Conservation (phyloP, 1,284 basidiomycete species). For the Ustilago loliicola region DNA sequence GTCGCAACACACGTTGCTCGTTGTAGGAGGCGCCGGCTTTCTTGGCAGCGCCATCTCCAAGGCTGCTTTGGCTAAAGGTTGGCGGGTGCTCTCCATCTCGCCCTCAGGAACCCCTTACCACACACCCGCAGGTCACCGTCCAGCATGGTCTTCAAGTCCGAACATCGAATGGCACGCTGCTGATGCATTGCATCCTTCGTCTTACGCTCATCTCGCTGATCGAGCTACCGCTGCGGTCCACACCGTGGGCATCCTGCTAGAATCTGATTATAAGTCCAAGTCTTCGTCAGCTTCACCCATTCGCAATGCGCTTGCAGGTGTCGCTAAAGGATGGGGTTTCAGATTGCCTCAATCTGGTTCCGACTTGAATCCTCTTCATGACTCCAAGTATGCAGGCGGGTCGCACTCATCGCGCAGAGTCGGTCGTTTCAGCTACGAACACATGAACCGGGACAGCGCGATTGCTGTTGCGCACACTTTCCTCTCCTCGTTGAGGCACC, state of each 20-base stretch:
- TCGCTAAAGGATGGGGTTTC: conserved; percentile 71
- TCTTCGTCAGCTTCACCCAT: conserved; percentile 27
- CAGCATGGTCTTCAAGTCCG: conserved; percentile 79
- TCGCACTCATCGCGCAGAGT: background rate
- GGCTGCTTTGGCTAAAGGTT: conserved; percentile 83
- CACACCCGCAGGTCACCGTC: conserved; percentile 88
- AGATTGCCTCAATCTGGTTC: conserved; percentile 40
- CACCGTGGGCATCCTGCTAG: conserved; percentile 92
- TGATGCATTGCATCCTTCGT: conserved; percentile 79
- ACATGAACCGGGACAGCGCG: conserved; percentile 81
- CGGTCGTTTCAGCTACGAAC: conserved; percentile 76
- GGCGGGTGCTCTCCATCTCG: conserved; percentile 89
- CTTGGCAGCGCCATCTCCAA: conserved; percentile 93
- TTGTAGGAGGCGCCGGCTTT: conserved; percentile 95
- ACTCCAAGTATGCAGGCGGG: conserved; percentile 34
- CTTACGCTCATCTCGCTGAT: conserved; percentile 80
- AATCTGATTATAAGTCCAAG: conserved; percentile 81
- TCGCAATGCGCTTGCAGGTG: conserved; percentile 52
- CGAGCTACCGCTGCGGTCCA: conserved; percentile 85
- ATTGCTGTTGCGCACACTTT: conserved; percentile 69
- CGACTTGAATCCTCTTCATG: conserved; percentile 67
- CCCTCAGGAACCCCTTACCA: conserved; percentile 86
- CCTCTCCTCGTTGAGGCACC: conserved; percentile 71
- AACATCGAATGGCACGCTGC: conserved; percentile 64
- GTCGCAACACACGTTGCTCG: conserved; percentile 69